Conservation (phyloP, 768 basidiomycete genomes). For the Leucocoprinus leucothites region DNA sequence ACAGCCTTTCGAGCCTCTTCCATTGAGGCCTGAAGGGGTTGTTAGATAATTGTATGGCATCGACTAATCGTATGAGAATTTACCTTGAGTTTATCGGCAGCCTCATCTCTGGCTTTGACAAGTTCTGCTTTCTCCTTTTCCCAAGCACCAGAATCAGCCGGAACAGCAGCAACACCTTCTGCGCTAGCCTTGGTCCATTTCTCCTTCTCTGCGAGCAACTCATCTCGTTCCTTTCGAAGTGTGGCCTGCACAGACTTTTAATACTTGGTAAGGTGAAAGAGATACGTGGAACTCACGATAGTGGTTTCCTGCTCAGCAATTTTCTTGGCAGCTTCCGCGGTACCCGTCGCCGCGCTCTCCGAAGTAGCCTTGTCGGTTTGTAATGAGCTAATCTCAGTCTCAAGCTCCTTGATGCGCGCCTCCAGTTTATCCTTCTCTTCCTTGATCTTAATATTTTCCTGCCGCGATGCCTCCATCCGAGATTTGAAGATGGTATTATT, state of each 20-base stretch:
- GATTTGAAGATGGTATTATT: constrained; percentile 28
- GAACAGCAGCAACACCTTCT: constrained; percentile 26
- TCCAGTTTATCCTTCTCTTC: constrained; percentile 38
- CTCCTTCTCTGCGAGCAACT: constrained; percentile 58
- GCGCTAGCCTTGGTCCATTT: constrained; percentile 31
- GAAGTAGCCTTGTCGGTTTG: constrained; percentile 20
- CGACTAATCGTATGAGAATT: background rate
- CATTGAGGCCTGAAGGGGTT: constrained; percentile 29
- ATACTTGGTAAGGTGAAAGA: background rate
- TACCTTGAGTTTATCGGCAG: constrained; percentile 57
- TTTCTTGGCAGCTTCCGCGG: constrained; percentile 24
- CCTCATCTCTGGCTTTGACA: constrained; percentile 56
- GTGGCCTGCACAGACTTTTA: constrained; percentile 35
- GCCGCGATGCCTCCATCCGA: constrained; percentile 31
- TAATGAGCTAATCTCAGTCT: constrained; percentile 32
- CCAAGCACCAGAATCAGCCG: constrained; percentile 31
- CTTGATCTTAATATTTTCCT: constrained; percentile 29
- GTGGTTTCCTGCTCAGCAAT: constrained; percentile 29
- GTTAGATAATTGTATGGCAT: background rate
- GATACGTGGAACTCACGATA: constrained; percentile 28
- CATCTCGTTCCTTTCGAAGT: constrained; percentile 59
- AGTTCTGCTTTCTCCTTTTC: constrained; percentile 62
- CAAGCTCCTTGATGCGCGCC: constrained; percentile 33
- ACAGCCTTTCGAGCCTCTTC: constrained; percentile 41
- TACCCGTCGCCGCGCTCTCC: constrained; percentile 19